Base-by-base conservation (phyloP, 2,329 filamentous ascomycete species). In the Monilinia aucupariae region DNA sequence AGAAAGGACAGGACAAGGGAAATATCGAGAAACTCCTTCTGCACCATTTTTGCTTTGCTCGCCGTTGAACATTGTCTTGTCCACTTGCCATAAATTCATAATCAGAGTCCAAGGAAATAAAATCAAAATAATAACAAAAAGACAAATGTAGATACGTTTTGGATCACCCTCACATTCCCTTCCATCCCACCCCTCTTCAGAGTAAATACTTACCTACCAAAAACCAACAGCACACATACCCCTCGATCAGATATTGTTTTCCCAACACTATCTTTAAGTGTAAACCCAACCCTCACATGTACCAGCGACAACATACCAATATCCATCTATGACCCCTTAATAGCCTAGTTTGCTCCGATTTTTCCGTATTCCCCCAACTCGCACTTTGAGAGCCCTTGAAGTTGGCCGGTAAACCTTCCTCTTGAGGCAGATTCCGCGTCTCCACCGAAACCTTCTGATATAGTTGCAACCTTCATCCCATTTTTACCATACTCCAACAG, bases 41-140 rank as follows among this genome's bases (percentile, higher is more conserved):
- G 39, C 41, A 15, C 41, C 15, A 20, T 39, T 27, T 45, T 39
- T 55, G 17, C 50, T n/a, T n/a, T n/a, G n/a, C 27, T 45, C 50
- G 4, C 22, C 12, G 25, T n/a, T 39, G 20, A n/a, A 25, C 30
- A 30, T 15, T 34, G 9, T 34, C 30, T 55, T 34, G 9, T 12
- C 50, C 10, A 27, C n/a, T 47, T 30, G 41, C 41, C 50, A 15
- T 25, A 9, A 45, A 27, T 55, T 47, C n/a, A 34, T 10, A 47
- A 52, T 30, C 15, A 20, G 30, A 32, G 48, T 30, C 10, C 10
- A 61, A 55, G 37, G 39, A 47, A 61, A 61, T 8, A 20, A 37
- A 34, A 25, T 55, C 6, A 8, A 25, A 45, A 53, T 61, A 61
- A 61, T 43, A 27, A 61, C 10, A 55, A 22, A 48, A 61, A 22